Percentiles rank a stretch among this genome's conserved stretches.
These are phyloP conservation scores for Medicago ruthenica DNA, from an alignment of 306 rosid genomes.

Conservation along the genomic window DNA sequence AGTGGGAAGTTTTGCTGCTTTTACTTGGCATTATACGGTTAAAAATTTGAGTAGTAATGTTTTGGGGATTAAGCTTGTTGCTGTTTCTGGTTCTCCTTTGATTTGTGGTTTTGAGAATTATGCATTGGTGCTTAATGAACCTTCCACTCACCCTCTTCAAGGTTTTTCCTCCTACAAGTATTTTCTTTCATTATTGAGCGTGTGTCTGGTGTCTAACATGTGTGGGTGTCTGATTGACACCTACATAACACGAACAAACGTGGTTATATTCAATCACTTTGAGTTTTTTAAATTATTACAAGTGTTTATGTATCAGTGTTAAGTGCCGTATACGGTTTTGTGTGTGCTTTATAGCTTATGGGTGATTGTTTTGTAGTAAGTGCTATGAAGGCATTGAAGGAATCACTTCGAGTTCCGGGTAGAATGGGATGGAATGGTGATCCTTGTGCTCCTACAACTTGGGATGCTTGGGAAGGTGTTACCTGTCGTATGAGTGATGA, in stretches of 20 bases:
- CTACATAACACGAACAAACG: too few species aligned
- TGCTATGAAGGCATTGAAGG: slow-evolving; percentile 94
- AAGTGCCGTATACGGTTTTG: background rate
- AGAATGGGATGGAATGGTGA: slow-evolving; percentile 99
- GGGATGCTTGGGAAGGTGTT: slow-evolving; percentile 99
- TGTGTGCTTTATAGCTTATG: background rate
- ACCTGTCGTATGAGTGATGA: slow-evolving; percentile 71
- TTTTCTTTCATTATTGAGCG: too few species aligned
- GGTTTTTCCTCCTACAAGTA: slow-evolving; percentile 45
- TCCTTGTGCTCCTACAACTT: slow-evolving; percentile 93
- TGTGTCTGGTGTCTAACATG: too few species aligned
- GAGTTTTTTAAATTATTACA: too few species aligned
- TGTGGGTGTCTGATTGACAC: too few species aligned
- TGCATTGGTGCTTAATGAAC: slow-evolving; percentile 80
- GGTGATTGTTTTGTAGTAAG: slow-evolving; percentile 50
- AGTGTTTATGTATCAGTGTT: too few species aligned
- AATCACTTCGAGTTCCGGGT: slow-evolving; percentile 80
- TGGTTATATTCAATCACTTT: too few species aligned
- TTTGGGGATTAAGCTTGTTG: slow-evolving; percentile 60
- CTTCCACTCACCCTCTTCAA: slow-evolving; percentile 83
- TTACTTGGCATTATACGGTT: slow-evolving; percentile 61
- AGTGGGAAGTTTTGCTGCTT: slow-evolving; percentile 75
- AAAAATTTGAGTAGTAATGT: slow-evolving; percentile 65
- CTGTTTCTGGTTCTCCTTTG: slow-evolving; percentile 68
- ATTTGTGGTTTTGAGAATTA: slow-evolving; percentile 85